A percentile compares a stretch with the other conserved stretches of the same genome.
These are phyloP conservation scores for Aspergillus saccharolyticus DNA, from an alignment of 495 filamentous ascomycete genomes.

Conservation along the genomic window DNA sequence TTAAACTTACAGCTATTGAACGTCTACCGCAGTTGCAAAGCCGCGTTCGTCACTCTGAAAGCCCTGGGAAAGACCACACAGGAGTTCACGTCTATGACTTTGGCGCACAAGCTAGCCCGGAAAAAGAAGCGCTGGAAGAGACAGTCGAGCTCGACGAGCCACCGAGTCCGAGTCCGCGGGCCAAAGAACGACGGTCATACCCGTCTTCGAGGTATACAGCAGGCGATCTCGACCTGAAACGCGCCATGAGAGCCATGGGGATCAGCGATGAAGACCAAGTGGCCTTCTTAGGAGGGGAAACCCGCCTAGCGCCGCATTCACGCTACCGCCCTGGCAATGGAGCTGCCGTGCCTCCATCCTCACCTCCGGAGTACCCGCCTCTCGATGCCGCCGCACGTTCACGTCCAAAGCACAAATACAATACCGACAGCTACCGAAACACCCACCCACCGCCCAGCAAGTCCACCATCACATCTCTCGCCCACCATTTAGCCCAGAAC, in stretches of 20 bases:
- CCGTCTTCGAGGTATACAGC: conserved; percentile 19
- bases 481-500: conserved; percentile 13
- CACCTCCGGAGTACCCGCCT: conserved; percentile 28
- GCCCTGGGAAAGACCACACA: conserved; percentile 31
- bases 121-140: conserved; percentile 25
- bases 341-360: conserved; percentile 27
- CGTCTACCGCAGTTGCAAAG: conserved; percentile 22
- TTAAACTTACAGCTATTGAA: conserved; percentile 26
- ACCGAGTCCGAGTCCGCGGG: conserved; percentile 39
- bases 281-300: conserved; percentile 25
- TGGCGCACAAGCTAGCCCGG: conserved; percentile 20
- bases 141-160: conserved; percentile 35
- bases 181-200: conserved; percentile 26
- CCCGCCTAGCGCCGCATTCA: conserved; percentile 18
- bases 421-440: conserved; percentile 21
- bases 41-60: conserved; percentile 25
- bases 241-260: conserved; percentile 20
- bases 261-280: conserved; percentile 30
- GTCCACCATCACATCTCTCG: conserved; percentile 19
- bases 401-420: conserved; percentile 16
- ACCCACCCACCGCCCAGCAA: conserved; percentile 13
- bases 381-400: conserved; percentile 24
- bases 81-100: conserved; percentile 33
- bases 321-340: conserved; percentile 9
- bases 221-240: conserved; percentile 25